phyloP scores from a whole-genome alignment of 2,329 filamentous ascomycete genomes.

The Fusarium annulatum region DNA sequence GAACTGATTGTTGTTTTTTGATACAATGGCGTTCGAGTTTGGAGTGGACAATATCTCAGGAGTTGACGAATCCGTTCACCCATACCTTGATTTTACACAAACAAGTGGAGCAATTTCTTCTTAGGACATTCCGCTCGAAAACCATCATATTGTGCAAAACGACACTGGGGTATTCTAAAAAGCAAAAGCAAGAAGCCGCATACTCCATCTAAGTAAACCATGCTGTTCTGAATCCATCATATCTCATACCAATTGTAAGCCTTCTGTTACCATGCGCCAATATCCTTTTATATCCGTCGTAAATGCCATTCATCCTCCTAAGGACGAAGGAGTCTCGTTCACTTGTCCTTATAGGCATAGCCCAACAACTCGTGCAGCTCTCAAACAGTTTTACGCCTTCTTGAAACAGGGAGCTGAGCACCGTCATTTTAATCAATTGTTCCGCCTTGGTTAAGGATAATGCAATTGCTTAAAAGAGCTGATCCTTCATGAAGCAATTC shows the following conservation, averaged over 20 bases:
- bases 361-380: not conserved
- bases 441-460: slow-evolving; percentile 57
- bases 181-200: slow-evolving; percentile 39
- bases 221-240: slow-evolving; percentile 21
- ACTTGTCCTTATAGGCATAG: not conserved
- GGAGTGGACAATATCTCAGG: not conserved
- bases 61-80: not conserved
- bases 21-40: not conserved
- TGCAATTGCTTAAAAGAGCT: slow-evolving; percentile 82
- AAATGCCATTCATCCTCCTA: not conserved
- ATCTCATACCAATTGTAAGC: slow-evolving; percentile 8
- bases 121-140: not conserved
- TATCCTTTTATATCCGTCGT: slow-evolving; percentile 10
- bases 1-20: not conserved
- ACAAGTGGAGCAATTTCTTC: not conserved
- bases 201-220: slow-evolving; percentile 34
- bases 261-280: slow-evolving; percentile 13
- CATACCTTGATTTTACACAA: not conserved
- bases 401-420: not conserved
- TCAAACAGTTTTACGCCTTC: not conserved
- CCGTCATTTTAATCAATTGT: slow-evolving; percentile 34
- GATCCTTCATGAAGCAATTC: slow-evolving; percentile 91
- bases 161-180: slow-evolving; percentile 46
- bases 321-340: not conserved
- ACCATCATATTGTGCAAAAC: slow-evolving; percentile 24